Percentiles rank a stretch among this genome's conserved stretches.
Evolutionary conservation across 2,329 filamentous ascomycete species (phyloP).

Genomic region (Stemphylium lycopersici): DNA sequence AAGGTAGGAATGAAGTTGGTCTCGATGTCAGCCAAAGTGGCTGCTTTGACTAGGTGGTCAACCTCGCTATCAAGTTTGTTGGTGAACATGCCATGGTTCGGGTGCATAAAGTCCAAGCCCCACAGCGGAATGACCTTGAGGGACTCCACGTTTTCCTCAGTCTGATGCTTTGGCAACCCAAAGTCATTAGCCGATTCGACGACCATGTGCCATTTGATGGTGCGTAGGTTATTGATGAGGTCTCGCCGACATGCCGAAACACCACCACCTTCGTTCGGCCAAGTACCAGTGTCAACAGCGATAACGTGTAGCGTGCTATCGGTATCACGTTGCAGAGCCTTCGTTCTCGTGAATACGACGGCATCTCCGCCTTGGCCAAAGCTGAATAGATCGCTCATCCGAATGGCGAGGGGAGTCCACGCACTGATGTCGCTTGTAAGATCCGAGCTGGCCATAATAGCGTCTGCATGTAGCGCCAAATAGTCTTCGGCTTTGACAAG

Average conservation of each 20-base stretch:
- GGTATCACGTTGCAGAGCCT: slow-evolving; percentile 54
- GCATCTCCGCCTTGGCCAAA: slow-evolving; percentile 62
- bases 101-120: slow-evolving; percentile 52
- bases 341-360: slow-evolving; percentile 57
- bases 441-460: slow-evolving; percentile 59
- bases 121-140: slow-evolving; percentile 52
- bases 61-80: slow-evolving; percentile 51
- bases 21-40: slow-evolving; percentile 46
- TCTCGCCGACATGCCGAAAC: slow-evolving; percentile 52
- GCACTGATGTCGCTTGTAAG: slow-evolving; percentile 59
- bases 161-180: slow-evolving; percentile 52
- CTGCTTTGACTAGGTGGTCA: slow-evolving; percentile 44
- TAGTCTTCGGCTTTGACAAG: slow-evolving; percentile 48
- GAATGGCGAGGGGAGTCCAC: slow-evolving; percentile 60
- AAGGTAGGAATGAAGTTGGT: slow-evolving; percentile 51
- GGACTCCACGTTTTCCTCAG: slow-evolving; percentile 52
- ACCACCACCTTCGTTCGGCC: slow-evolving; percentile 53
- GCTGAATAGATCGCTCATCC: slow-evolving; percentile 58
- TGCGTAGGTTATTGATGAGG: slow-evolving; percentile 51
- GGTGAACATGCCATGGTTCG: slow-evolving; percentile 51
- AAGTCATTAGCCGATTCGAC: slow-evolving; percentile 53
- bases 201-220: slow-evolving; percentile 53
- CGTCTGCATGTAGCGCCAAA: slow-evolving; percentile 53
- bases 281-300: slow-evolving; percentile 51
- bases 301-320: slow-evolving; percentile 49